Evolutionary conservation across 2,329 filamentous ascomycete genomes (phyloP).

Genomic region (Teratosphaeria nubilosa): DNA sequence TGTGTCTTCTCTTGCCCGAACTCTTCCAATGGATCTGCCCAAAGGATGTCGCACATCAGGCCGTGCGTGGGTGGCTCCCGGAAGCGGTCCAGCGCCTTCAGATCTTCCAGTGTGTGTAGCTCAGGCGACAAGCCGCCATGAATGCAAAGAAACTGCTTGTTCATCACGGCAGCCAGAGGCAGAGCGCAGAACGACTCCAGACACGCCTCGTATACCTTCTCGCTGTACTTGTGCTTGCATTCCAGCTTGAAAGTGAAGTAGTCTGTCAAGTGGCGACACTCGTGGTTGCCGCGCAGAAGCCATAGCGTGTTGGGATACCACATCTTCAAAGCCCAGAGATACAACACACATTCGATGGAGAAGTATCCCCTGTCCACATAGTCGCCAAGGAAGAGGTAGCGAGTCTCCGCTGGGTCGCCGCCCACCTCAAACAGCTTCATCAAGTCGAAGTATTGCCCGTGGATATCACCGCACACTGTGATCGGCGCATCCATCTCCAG

Average conservation of each 20-base stretch:
- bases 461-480: constrained; percentile 95
- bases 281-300: constrained; percentile 95
- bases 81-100: constrained; percentile 97
- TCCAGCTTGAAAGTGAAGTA: constrained; percentile 99
- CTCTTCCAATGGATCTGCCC: constrained; percentile 95
- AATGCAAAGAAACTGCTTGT: constrained; percentile 99
- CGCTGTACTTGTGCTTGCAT: constrained; percentile 99
- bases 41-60: constrained; percentile 97
- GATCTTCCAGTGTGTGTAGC: constrained; percentile 86
- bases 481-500: constrained; percentile 99
- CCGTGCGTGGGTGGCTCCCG: constrained; percentile 94
- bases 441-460: constrained; percentile 97
- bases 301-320: constrained; percentile 97
- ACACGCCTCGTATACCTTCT: constrained; percentile 90
- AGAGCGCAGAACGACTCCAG: constrained; percentile 96
- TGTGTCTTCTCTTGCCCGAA: constrained; percentile 98
- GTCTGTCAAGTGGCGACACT: constrained; percentile 96
- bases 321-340: constrained; percentile 96
- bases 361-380: constrained; percentile 98
- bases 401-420: constrained; percentile 88
- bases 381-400: constrained; percentile 94
- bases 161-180: constrained; percentile 94
- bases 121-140: constrained; percentile 94
- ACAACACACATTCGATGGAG: constrained; percentile 97
- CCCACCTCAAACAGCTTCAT: constrained; percentile 99